Percentiles rank a stretch among this genome's conserved stretches.
phyloP scores from a whole-genome alignment of 192 early-diverging fungal species.

The Bifiguratus adelaidae region DNA sequence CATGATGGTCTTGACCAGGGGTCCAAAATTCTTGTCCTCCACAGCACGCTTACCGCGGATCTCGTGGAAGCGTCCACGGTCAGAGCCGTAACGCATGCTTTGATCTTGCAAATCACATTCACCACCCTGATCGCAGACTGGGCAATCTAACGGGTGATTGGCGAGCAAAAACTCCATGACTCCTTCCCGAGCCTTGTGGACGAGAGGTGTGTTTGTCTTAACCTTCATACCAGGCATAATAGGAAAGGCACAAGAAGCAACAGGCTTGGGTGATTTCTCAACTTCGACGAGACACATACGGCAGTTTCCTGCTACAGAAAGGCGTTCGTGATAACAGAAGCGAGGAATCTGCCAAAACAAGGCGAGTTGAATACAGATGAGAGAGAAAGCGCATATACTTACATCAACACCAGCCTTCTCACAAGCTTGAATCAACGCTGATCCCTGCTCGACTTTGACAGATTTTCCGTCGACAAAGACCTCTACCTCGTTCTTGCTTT shows the following conservation, averaged over 20 bases:
- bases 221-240: conserved; percentile 97
- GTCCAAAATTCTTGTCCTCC: conserved; percentile 96
- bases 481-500: conserved; percentile 59
- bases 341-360: conserved; percentile 48
- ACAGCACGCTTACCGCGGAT: conserved; percentile 84
- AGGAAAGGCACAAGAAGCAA: conserved; percentile 96
- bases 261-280: conserved; percentile 90
- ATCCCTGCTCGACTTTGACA: conserved; percentile 83
- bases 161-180: conserved; percentile 91
- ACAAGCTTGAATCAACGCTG: conserved; percentile 95
- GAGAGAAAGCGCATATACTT: conserved; percentile 3
- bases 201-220: conserved; percentile 87
- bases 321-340: conserved; percentile 68
- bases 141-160: conserved; percentile 98
- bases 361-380: neutral
- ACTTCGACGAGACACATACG: conserved; percentile 99
- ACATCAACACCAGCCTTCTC: conserved; percentile 84
- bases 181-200: conserved; percentile 94
- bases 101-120: conserved; percentile 99
- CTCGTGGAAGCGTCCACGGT: conserved; percentile 85
- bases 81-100: conserved; percentile 88
- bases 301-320: conserved; percentile 97
- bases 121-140: conserved; percentile 98
- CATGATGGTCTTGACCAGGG: conserved; percentile 94
- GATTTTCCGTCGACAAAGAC: conserved; percentile 87